Evolutionary conservation across 176 grass and related monocot species (phyloP), one percentile per base, ranked within the genome.

Genomic region (Oryza rufipogon): DNA sequence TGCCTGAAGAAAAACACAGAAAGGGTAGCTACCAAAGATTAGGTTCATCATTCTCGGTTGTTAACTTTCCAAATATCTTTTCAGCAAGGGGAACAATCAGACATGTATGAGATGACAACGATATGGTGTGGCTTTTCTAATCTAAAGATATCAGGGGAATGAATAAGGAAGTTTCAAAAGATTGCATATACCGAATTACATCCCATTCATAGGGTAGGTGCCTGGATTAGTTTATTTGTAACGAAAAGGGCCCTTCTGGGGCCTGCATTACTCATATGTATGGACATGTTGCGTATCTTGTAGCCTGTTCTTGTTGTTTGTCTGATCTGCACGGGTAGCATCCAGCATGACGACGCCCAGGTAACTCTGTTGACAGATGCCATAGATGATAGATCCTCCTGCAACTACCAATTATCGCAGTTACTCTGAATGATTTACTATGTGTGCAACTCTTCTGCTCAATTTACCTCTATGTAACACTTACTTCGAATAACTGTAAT

Each of bases 191-290:
- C 77, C 76, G 15, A 85, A 70, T 85, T 75, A 74, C 76, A 64
- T 85, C 81, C 3, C 78, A 70, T 9, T 69, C 82, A 63, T 22
- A 7, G 36, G 71, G 66, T 81, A 61, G 64, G 78, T 60, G 34
- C 16, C 1, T 10, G 11, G 20, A 1, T 49, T 86, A 84, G 61
- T 68, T 68, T 54, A 84, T 66, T 51, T 12, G 13, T 19, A 17
- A 19, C 22, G 11, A 5, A 36, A 36, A 66, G 9, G 66, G 0
- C 11, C 45, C n/a, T 66, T 65, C 38, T 66, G 8, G 76, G 60
- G 13, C 60, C 66, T 14, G 39, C 42, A 45, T 12, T 19, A 45
- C 19, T 22, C 39, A 10, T 32, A 19, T 14, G 17, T 63, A 15
- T n/a, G 28, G 28, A 45, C 34, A 25, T 63, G 52, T 15, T 7